A percentile compares a stretch with the other conserved stretches of the same genome.
phyloP scores from a whole-genome alignment of 2,329 filamentous ascomycete genomes.

The Periconia digitata region DNA sequence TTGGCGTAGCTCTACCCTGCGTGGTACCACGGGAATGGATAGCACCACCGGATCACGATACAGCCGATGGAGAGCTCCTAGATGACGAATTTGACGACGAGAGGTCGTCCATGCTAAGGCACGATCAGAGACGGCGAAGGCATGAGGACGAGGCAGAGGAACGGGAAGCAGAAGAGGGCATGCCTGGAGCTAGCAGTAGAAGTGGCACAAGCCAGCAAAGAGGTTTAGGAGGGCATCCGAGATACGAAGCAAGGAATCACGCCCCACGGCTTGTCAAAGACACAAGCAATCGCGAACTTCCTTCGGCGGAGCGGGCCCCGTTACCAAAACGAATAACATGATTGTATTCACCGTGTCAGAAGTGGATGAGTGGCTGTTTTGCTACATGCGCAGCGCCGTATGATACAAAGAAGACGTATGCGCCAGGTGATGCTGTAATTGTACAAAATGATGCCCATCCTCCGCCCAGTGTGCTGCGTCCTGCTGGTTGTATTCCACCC shows the following conservation, averaged over 20 bases:
- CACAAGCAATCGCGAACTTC: conserved; percentile 46
- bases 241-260: conserved; percentile 31
- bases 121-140: conserved; percentile 35
- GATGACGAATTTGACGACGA: conserved; percentile 59
- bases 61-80: conserved; percentile 69
- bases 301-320: conserved; percentile 49
- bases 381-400: conserved; percentile 9
- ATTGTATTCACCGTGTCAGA: conserved; percentile 17
- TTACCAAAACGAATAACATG: conserved; percentile 42
- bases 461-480: not conserved
- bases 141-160: conserved; percentile 29
- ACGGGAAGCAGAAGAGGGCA: conserved; percentile 15
- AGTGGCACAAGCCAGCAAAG: conserved; percentile 35
- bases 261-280: conserved; percentile 41
- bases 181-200: conserved; percentile 34
- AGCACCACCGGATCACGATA: conserved; percentile 74
- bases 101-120: conserved; percentile 61
- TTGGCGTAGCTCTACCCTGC: conserved; percentile 78
- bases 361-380: conserved; percentile 1
- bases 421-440: conserved; percentile 24
- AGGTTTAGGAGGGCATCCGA: conserved; percentile 36
- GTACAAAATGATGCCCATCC: too few relatives aligned
- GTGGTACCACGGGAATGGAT: conserved; percentile 83
- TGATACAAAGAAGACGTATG: conserved; percentile 12
- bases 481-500: not conserved